phyloP scores from a whole-genome alignment of 2,329 filamentous ascomycete genomes.

The Colletotrichum cereale region DNA sequence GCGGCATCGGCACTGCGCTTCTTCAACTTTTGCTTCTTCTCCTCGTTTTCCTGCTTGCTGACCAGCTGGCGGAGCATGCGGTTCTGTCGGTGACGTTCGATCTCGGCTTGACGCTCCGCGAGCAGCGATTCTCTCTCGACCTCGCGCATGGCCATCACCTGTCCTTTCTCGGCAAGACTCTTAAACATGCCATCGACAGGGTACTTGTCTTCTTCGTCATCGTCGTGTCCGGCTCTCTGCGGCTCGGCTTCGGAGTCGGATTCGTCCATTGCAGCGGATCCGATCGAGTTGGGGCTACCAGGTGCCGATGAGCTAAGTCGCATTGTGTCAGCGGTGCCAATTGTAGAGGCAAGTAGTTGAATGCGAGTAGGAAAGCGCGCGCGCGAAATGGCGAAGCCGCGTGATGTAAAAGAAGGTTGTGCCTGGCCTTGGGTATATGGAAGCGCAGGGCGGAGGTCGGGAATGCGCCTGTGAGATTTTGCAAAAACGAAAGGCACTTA shows the following conservation, averaged over 20 bases:
- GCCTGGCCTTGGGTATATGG: background rate
- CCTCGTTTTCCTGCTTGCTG: conserved; percentile 73
- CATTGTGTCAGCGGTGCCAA: conserved; percentile 11
- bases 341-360: background rate
- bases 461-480: background rate
- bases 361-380: background rate
- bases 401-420: background rate
- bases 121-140: conserved; percentile 92
- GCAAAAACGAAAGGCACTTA: conserved; percentile 64
- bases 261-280: conserved; percentile 91
- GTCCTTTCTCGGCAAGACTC: conserved; percentile 77
- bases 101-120: conserved; percentile 86
- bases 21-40: conserved; percentile 71
- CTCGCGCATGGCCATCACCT: conserved; percentile 89
- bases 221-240: conserved; percentile 57
- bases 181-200: conserved; percentile 90
- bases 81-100: conserved; percentile 86
- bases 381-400: background rate
- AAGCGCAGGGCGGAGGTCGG: background rate
- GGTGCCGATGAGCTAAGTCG: conserved; percentile 74
- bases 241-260: conserved; percentile 74
- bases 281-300: conserved; percentile 78
- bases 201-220: conserved; percentile 76
- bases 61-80: conserved; percentile 84
- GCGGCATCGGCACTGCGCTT: conserved; percentile 84